A percentile compares a stretch with the other conserved stretches of the same genome.
Evolutionary conservation across 129 eudicot genomes (phyloP).

Genomic region (Escallonia herrerae): DNA sequence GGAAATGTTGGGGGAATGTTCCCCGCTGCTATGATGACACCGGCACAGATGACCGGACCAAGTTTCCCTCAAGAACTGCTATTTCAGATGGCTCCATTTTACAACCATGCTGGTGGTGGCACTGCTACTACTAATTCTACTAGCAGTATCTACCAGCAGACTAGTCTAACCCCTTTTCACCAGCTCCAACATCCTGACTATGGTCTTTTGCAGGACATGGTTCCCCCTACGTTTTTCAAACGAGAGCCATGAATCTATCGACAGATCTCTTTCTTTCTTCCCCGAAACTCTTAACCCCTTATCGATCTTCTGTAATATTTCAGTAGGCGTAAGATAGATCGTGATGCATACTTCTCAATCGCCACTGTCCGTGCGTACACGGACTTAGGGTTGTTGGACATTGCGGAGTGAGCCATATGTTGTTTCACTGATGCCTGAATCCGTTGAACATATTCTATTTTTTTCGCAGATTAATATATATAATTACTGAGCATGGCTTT

Average conservation of each 20-base stretch:
- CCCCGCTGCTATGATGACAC: constrained; percentile 33
- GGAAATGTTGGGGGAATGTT: constrained; percentile 61
- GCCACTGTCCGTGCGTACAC: too few species aligned
- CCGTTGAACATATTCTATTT: too few species aligned
- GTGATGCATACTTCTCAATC: too few species aligned
- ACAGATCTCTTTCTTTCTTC: too few species aligned
- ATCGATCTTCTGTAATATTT: too few species aligned
- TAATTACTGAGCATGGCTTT: too few species aligned
- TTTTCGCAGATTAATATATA: too few species aligned
- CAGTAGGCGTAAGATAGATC: too few species aligned
- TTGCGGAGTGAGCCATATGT: too few species aligned
- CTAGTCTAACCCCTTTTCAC: constrained; percentile 19
- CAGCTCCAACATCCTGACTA: constrained; percentile 42
- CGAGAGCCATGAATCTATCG: constrained; percentile 40
- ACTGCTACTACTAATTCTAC: constrained; percentile 4
- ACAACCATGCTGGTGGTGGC: constrained; percentile 13
- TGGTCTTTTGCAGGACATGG: constrained; percentile 77
- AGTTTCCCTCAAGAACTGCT: constrained; percentile 40
- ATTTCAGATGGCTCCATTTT: constrained; percentile 33
- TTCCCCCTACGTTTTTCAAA: constrained; percentile 56
- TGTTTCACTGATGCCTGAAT: too few species aligned
- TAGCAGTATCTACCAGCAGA: constrained; percentile 21
- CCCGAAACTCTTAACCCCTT: too few species aligned
- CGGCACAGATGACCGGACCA: constrained; percentile 17
- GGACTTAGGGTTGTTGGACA: too few species aligned